Percentiles rank a stretch among this genome's conserved stretches.
phyloP scores from a whole-genome alignment of 2,329 filamentous ascomycete species.

The Cryphonectria radicalis region DNA sequence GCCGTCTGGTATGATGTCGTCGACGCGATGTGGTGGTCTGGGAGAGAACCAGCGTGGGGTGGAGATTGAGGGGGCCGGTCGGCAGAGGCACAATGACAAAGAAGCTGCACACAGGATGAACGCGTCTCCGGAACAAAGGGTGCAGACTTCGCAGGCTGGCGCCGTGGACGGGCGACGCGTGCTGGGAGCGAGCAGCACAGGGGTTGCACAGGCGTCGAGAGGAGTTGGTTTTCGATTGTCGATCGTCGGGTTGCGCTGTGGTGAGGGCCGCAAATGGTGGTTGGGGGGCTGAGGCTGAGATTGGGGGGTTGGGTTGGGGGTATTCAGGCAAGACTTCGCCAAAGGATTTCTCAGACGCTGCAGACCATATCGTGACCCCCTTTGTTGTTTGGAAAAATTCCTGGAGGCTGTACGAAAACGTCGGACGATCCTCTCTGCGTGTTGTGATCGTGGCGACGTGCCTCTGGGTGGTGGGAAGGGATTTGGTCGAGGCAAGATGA shows the following conservation, averaged over 20 bases:
- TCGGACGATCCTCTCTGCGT: neutral
- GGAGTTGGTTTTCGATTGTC: neutral
- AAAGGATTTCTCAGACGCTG: conserved; percentile 14
- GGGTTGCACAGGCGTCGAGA: neutral
- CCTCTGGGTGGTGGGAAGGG: too few relatives aligned
- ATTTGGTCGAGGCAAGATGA: neutral
- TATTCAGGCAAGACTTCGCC: conserved; percentile 1
- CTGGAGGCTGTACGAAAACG: too few relatives aligned
- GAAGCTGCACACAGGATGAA: neutral
- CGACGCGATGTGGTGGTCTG: neutral
- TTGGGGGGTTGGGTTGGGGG: neutral
- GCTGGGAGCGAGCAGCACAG: neutral
- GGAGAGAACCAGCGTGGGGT: neutral
- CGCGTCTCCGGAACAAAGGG: conserved; percentile 14
- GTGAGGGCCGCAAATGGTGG: neutral
- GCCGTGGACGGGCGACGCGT: neutral
- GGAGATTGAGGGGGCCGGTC: neutral
- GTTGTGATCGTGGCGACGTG: neutral
- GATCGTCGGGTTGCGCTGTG: conserved; percentile 8
- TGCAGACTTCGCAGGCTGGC: neutral
- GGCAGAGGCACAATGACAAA: conserved; percentile 10
- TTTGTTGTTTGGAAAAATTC: neutral
- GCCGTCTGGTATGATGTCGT: neutral
- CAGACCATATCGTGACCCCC: conserved; percentile 10
- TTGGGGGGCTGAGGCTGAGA: conserved; percentile 1